A percentile compares a stretch with the other conserved stretches of the same genome.
These are phyloP conservation scores for Lentinus brumalis DNA, from an alignment of 768 basidiomycete genomes.

Conservation along the genomic window DNA sequence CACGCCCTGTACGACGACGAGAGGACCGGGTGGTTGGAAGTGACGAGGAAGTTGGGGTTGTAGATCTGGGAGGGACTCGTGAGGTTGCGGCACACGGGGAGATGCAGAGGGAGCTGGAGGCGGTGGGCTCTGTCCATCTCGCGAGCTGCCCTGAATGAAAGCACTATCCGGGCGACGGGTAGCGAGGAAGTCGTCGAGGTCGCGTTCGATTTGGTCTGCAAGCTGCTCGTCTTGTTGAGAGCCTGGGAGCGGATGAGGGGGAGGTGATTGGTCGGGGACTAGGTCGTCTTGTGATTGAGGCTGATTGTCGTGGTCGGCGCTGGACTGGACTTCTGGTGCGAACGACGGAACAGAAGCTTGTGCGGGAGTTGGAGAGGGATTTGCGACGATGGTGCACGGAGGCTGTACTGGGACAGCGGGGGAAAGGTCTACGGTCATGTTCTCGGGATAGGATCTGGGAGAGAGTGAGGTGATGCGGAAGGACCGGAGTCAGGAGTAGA, in stretches of 20 bases:
- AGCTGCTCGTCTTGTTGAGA: not conserved
- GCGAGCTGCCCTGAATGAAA: constrained; percentile 17
- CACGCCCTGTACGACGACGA: constrained; percentile 83
- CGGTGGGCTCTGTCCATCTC: constrained; percentile 5
- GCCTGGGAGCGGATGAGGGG: not conserved
- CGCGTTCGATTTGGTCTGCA: constrained; percentile 19
- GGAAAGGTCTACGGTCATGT: not conserved
- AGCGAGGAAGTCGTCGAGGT: constrained; percentile 23
- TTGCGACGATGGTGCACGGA: not conserved
- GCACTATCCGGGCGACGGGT: constrained; percentile 8
- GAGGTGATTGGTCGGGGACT: not conserved
- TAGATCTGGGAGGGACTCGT: constrained; percentile 1
- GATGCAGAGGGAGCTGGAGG: not conserved
- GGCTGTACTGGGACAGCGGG: not conserved
- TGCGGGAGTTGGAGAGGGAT: not conserved
- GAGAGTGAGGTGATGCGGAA: constrained; percentile 12
- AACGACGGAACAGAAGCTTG: not conserved
- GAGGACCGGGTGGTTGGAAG: constrained; percentile 74
- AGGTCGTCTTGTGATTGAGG: not conserved
- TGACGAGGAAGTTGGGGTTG: constrained; percentile 20
- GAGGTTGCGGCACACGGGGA: not conserved
- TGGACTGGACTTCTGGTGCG: not conserved
- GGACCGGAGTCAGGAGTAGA: constrained; percentile 5
- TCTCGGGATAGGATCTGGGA: not conserved
- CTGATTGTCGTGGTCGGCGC: not conserved